Base-by-base conservation (phyloP, 805 yeast species). In the Starmera quercuum region DNA sequence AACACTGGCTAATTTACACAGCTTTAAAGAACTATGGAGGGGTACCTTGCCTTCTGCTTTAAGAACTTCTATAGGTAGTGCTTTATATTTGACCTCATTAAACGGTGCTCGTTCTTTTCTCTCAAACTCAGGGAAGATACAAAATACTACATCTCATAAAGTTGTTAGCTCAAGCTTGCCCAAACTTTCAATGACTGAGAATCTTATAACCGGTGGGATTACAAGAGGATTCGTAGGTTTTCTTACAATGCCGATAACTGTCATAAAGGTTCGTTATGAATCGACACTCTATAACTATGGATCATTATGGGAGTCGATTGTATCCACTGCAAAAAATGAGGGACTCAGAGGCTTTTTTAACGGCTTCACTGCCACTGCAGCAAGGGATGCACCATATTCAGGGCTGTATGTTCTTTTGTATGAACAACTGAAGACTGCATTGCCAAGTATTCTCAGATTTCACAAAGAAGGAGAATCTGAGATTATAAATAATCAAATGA, bases 311-410 rank as follows among this genome's bases (percentile, higher is more conserved):
- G 77, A 74, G 23, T 90, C 95, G 0, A 50, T 72, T 1, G 58
- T 45, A 23, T 72, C 75, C 6, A 82, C 86, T 4, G 75, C 69
- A 38, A 34, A 40, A 8, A 54, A 54, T 2, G 75, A 75, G 34
- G 75, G 87, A 0, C 25, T 77, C 0, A 50, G 56, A 15, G 94
- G 95, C 12, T 87, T 90, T 52, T 87, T 87, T 55, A 70, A 75
- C 39, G 98, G 98, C 0, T 83, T 82, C 47, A 76, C 83, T 1
- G 95, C 94, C 3, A 92, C 98, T 0, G 70, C 81, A 40, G 70
- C 84, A 10, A 62, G 98, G 42, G 98, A 92, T 59, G 94, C 95
- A 17, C 98, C 98, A 0, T 84, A 92, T 55, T 97, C 98, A 6
- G 98, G 98, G 0, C 52, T 92, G 4, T 90, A 92, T 49, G 86